Conservation (phyloP, 352 stramenopile species). For the Pythium vanterpoolii region DNA sequence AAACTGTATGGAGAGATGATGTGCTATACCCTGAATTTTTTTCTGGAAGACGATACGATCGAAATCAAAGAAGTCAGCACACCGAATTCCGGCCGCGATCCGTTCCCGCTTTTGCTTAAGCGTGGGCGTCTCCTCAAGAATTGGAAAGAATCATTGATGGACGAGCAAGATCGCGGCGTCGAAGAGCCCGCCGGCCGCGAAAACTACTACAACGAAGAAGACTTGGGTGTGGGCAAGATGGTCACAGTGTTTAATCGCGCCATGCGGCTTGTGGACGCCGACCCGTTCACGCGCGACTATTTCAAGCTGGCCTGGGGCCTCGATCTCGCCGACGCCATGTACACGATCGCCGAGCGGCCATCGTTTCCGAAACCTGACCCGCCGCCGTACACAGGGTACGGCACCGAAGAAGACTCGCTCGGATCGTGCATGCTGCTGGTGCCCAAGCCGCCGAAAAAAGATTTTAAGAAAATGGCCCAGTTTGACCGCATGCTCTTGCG, state of each 20-base stretch:
- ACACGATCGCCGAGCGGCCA: conserved; percentile 39
- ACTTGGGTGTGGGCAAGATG: conserved; percentile 59
- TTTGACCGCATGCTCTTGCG: conserved; percentile 79
- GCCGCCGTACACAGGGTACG: conserved; percentile 70
- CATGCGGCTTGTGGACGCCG: conserved; percentile 75
- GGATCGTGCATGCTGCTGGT: conserved; percentile 57
- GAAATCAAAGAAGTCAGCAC: conserved; percentile 85
- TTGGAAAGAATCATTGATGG: conserved; percentile 56
- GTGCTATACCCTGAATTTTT: conserved; percentile 81
- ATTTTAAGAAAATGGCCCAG: conserved; percentile 76
- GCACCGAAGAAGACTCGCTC: conserved; percentile 74
- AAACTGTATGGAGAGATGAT: conserved; percentile 80
- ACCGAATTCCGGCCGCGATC: conserved; percentile 78
- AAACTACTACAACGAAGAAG: conserved; percentile 71
- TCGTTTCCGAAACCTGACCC: conserved; percentile 57
- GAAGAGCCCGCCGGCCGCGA: conserved; percentile 58
- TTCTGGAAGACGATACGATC: conserved; percentile 87
- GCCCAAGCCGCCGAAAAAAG: conserved; percentile 71
- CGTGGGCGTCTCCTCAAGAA: conserved; percentile 62
- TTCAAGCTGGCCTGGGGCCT: conserved; percentile 67
- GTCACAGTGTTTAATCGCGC: conserved; percentile 65
- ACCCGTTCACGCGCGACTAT: conserved; percentile 75
- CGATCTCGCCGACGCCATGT: conserved; percentile 38
- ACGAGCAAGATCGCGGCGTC: conserved; percentile 76
- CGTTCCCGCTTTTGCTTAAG: conserved; percentile 72